Evolutionary conservation across 768 basidiomycete species (phyloP), one percentile per base, ranked within the genome.

Genomic region (Brasilioporus rufonigricans): DNA sequence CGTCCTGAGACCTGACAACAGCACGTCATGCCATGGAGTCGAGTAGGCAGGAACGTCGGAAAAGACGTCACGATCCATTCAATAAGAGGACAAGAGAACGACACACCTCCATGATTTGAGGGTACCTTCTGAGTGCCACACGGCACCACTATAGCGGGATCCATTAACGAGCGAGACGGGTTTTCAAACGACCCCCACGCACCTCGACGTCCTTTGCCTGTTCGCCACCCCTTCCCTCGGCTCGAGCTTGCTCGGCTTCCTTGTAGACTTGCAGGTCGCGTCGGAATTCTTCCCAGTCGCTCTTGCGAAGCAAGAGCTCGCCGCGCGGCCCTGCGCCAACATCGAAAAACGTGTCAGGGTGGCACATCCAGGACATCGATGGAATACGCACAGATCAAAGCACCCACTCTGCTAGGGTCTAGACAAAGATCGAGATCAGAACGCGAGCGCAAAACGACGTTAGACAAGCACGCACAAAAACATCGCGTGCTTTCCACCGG

Each of bases 101-200:
- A 66, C 61, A 18, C 4, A 66, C 64, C 52, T 54, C 27, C 64
- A 65, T 66, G 33, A 67, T 56, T 2, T 11, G 26, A 43, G 48
- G 31, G 24, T 64, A 40, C 21, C 52, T 56, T 33, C 43, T 26
- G 8, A 40, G 33, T 10, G 39, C 48, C 7, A 26, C 27, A 4
- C 32, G 26, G 29, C 38, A 52, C 18, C 52, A 53, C 64, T 66
- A 31, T 8, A 38, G 46, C 2, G 9, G 10, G n/a, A 27, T 44
- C n/a, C 9, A 14, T 39, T 5, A 24, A 29, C 3, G 19, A 40
- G 38, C 26, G n/a, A 16, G n/a, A 24, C 21, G 9, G 1, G 16
- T 24, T 4, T 5, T n/a, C 38, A 23, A 11, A 19, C 3, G 12
- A 40, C 7, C 16, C 27, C 14, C 5, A 31, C 52, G 11, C 23